These are phyloP conservation scores for Danielia oregonensis DNA, from an alignment of 805 yeast species.

Conservation along the genomic window DNA sequence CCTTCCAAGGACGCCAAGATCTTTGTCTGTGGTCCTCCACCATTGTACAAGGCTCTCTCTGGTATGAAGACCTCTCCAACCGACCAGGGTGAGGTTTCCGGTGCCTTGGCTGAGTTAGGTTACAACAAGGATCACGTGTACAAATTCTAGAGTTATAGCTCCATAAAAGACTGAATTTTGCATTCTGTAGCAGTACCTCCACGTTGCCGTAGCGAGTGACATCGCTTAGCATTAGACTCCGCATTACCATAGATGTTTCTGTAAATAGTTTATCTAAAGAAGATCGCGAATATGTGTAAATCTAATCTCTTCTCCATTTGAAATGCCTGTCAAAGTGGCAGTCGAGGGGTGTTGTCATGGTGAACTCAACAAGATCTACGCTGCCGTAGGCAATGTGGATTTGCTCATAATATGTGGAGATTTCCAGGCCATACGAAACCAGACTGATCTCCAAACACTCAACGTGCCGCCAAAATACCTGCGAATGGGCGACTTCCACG, in stretches of 20 bases:
- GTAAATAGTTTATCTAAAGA: no score
- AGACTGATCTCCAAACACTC: conserved; percentile 61
- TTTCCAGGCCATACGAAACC: conserved; percentile 73
- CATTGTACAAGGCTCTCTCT: conserved; percentile 79
- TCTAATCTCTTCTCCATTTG: not conserved
- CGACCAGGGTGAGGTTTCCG: conserved; percentile 94
- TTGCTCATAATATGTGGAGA: conserved; percentile 82
- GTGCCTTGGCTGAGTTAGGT: conserved; percentile 85
- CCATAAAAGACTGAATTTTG: not conserved
- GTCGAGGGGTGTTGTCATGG: conserved; percentile 94
- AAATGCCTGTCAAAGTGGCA: conserved; percentile 44
- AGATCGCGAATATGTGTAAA: no score
- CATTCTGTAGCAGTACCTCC: not conserved
- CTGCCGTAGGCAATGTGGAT: conserved; percentile 19
- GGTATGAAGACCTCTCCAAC: conserved; percentile 81
- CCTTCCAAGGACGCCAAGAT: conserved; percentile 61
- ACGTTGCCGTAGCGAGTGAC: not conserved
- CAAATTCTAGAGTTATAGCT: conserved; percentile 80
- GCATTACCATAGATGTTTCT: no score
- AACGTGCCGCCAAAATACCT: conserved; percentile 79
- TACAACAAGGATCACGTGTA: conserved; percentile 82
- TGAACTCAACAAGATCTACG: conserved; percentile 58
- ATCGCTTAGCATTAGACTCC: no score
- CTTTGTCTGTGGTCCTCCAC: conserved; percentile 96
- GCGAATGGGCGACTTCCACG: conserved; percentile 72